Evolutionary conservation across 1,139 yeast species (phyloP).

Genomic region (Diutina catenulata): DNA sequence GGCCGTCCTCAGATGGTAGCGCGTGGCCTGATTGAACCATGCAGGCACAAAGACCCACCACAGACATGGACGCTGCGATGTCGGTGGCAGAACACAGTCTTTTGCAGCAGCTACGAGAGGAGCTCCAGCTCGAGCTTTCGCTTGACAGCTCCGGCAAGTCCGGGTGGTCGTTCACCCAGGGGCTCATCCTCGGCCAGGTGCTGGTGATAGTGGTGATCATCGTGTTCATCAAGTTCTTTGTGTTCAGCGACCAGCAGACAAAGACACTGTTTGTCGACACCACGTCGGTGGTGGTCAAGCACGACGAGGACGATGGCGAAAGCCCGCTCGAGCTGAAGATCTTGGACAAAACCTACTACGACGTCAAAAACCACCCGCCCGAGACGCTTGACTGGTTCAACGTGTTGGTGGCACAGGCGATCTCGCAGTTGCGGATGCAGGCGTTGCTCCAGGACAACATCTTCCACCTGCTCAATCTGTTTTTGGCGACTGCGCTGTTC

Average conservation of each 20-base stretch:
- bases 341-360: constrained; percentile 83
- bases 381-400: constrained; percentile 97
- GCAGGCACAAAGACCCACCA: neutral
- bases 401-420: constrained; percentile 83
- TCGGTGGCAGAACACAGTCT: neutral
- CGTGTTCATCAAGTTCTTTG: constrained; percentile 74
- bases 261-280: constrained; percentile 11
- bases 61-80: neutral
- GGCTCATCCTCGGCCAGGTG: constrained; percentile 71
- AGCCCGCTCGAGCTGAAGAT: constrained; percentile 28
- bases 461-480: constrained; percentile 59
- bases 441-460: constrained; percentile 79
- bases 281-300: constrained; percentile 27
- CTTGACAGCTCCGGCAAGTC: neutral
- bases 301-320: constrained; percentile 16
- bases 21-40: neutral
- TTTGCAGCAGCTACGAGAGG: constrained; percentile 5
- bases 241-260: constrained; percentile 54
- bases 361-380: constrained; percentile 75
- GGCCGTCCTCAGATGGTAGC: neutral
- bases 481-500: constrained; percentile 34
- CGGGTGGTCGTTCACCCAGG: constrained; percentile 62
- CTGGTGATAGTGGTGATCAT: constrained; percentile 69
- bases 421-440: constrained; percentile 76
- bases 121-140: constrained; percentile 1